Conservation (phyloP, 2,329 filamentous ascomycete genomes). For the Geosmithia morbida region DNA sequence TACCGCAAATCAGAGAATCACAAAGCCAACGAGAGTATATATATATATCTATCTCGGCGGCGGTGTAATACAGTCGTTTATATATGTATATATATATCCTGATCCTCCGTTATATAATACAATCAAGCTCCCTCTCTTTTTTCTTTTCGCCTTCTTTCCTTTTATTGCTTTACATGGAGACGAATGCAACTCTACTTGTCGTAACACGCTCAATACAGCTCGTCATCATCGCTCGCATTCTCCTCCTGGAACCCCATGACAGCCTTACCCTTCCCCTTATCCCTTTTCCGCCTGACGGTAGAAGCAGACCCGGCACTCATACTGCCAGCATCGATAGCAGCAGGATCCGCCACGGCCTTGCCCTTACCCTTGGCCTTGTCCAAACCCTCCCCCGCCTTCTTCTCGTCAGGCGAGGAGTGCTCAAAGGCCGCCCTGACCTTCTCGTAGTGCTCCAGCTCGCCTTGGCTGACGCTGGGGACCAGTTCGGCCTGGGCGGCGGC, state of each 20-base stretch:
- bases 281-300: too few species aligned
- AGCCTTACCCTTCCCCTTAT: conserved; percentile 26
- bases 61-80: background rate
- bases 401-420: conserved; percentile 26
- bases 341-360: conserved; percentile 17
- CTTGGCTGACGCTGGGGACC: conserved; percentile 83
- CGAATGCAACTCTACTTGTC: too few species aligned
- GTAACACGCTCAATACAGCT: conserved; percentile 35
- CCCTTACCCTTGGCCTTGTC: conserved; percentile 17
- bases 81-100: background rate
- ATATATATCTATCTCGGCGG: background rate
- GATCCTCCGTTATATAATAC: background rate
- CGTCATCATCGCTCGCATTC: conserved; percentile 41
- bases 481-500: conserved; percentile 41
- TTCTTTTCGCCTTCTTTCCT: background rate
- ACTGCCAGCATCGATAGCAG: conserved; percentile 11
- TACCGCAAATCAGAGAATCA: background rate
- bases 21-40: background rate
- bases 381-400: conserved; percentile 19
- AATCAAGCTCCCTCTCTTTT: background rate
- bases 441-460: conserved; percentile 87
- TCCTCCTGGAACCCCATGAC: conserved; percentile 35
- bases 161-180: too few species aligned
- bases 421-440: conserved; percentile 74
- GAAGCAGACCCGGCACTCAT: background rate